Percentiles rank a stretch among this genome's conserved stretches.
phyloP scores from a whole-genome alignment of 768 basidiomycete species.

The Boletus reticulatus region DNA sequence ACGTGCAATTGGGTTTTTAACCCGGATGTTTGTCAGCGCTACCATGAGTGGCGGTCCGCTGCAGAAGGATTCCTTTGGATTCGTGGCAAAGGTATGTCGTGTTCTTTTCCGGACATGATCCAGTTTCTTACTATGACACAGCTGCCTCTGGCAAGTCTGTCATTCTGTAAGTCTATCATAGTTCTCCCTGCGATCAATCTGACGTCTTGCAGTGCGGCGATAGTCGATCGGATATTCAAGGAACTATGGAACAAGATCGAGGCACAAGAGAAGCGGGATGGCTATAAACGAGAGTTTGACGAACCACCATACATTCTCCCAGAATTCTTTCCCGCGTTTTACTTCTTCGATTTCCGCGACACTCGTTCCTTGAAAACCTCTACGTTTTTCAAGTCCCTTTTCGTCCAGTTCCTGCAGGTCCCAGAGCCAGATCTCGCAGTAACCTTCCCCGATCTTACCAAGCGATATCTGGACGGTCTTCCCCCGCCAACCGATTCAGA shows the following conservation, averaged over 20 bases:
- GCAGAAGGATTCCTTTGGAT: conserved; percentile 27
- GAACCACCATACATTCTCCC: conserved; percentile 18
- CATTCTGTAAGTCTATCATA: conserved; percentile 15
- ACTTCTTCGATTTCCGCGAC: conserved; percentile 31
- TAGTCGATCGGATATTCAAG: conserved; percentile 24
- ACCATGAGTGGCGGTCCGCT: conserved; percentile 18
- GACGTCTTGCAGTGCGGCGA: conserved; percentile 17
- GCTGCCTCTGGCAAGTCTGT: conserved; percentile 25
- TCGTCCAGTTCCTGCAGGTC: conserved; percentile 27
- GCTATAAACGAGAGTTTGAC: conserved; percentile 12
- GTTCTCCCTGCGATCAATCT: not conserved
- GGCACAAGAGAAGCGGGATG: conserved; percentile 17
- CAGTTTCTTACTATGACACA: conserved; percentile 5
- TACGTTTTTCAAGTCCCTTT: conserved; percentile 24
- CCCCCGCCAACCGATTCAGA: conserved; percentile 18
- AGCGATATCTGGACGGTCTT: conserved; percentile 13
- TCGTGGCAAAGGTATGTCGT: conserved; percentile 18
- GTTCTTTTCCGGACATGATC: not conserved
- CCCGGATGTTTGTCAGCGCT: conserved; percentile 14
- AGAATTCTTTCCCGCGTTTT: conserved; percentile 25
- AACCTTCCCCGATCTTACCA: conserved; percentile 22
- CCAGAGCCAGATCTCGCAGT: conserved; percentile 17
- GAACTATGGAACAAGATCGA: conserved; percentile 23
- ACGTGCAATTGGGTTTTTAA: conserved; percentile 27
- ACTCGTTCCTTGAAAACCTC: conserved; percentile 13